These are phyloP conservation scores for Liquidambar formosana DNA, from an alignment of 164 flowering plant genomes.

Conservation along the genomic window DNA sequence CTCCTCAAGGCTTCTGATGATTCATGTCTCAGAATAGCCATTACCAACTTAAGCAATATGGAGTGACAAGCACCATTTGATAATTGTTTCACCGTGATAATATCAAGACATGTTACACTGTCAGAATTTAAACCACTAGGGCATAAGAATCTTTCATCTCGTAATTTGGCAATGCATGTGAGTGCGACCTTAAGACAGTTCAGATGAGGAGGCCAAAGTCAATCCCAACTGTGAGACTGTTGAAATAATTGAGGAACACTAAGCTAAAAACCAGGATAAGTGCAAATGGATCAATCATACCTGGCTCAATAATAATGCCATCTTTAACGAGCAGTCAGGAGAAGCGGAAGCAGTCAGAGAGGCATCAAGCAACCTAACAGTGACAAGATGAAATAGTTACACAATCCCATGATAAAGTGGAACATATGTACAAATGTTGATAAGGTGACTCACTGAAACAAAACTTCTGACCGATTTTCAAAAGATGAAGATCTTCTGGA, in stretches of 20 bases:
- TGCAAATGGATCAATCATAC: conserved; percentile 27
- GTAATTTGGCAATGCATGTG: conserved; percentile 95
- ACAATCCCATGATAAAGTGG: background rate
- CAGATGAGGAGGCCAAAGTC: conserved; percentile 1
- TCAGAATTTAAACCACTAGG: conserved; percentile 70
- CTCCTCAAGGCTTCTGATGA: conserved; percentile 88
- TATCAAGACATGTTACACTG: conserved; percentile 76
- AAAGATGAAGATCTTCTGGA: conserved; percentile 72
- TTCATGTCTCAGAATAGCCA: conserved; percentile 79
- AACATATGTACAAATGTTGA: background rate
- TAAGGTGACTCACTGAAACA: conserved; percentile 64
- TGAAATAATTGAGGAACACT: background rate
- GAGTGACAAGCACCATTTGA: conserved; percentile 91
- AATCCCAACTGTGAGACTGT: conserved; percentile 1
- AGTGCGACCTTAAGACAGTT: conserved; percentile 69
- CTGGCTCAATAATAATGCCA: conserved; percentile 86
- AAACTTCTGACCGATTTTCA: conserved; percentile 67
- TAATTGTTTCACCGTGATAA: conserved; percentile 66
- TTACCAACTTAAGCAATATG: conserved; percentile 77
- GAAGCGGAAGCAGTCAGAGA: conserved; percentile 85
- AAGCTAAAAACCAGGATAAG: background rate
- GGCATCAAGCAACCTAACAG: conserved; percentile 78
- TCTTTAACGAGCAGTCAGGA: conserved; percentile 90
- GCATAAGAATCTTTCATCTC: conserved; percentile 78
- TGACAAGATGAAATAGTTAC: conserved; percentile 4